Percentiles rank a stretch among this genome's conserved stretches.
These are phyloP conservation scores for baker's yeast (Saccharomyces cerevisiae) DNA, from an alignment of 805 yeast genomes.

Conservation along the genomic window DNA sequence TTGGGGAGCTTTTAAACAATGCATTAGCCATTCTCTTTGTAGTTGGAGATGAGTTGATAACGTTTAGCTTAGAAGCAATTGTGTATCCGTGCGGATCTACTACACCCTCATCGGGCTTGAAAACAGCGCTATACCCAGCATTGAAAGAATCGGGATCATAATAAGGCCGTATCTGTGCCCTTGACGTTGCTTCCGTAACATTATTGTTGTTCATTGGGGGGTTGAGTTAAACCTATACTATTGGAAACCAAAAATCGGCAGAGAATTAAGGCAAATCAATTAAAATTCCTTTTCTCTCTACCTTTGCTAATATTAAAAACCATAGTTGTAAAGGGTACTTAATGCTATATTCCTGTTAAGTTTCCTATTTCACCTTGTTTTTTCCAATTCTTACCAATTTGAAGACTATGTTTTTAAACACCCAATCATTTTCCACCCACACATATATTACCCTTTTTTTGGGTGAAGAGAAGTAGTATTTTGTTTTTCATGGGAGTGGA, in stretches of 20 bases:
- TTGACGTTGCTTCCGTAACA: slow-evolving; percentile 1
- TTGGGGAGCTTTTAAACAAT: background rate
- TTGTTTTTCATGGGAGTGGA: too few relatives aligned
- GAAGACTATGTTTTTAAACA: background rate
- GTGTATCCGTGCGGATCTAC: slow-evolving; percentile 39
- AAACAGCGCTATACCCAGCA: slow-evolving; percentile 54
- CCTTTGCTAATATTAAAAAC: background rate
- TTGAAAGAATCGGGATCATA: slow-evolving; percentile 60
- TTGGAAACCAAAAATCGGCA: background rate
- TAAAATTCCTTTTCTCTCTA: background rate
- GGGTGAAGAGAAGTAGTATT: too few relatives aligned
- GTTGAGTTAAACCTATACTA: background rate
- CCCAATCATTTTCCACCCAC: background rate
- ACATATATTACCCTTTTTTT: background rate
- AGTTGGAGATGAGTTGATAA: slow-evolving; percentile 20
- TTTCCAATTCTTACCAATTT: background rate
- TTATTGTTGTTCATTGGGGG: background rate
- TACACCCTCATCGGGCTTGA: slow-evolving; percentile 54
- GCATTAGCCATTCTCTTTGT: background rate
- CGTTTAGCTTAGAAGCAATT: slow-evolving; percentile 32
- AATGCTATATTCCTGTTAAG: background rate
- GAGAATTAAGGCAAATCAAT: background rate
- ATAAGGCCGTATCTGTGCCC: slow-evolving; percentile 49
- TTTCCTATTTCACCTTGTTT: background rate
- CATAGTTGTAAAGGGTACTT: background rate